These are phyloP conservation scores for Penicillium diatomitis DNA, from an alignment of 495 filamentous ascomycete species.

Conservation along the genomic window DNA sequence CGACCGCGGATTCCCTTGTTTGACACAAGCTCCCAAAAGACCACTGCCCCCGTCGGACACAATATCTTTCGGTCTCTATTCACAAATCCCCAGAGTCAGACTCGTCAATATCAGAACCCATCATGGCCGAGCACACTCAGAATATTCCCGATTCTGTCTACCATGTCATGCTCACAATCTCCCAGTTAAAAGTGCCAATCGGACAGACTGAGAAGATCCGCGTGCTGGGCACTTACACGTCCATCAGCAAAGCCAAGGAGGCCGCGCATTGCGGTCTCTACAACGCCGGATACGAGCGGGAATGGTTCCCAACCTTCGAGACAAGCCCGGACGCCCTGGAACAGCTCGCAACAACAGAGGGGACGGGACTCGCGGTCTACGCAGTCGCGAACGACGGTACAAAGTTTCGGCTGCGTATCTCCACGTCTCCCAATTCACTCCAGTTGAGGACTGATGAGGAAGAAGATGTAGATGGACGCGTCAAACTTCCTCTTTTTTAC, in stretches of 20 bases:
- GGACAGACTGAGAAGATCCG: conserved; percentile 7
- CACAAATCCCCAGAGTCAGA: no score
- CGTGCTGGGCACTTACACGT: conserved; percentile 14
- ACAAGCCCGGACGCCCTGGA: background rate
- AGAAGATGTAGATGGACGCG: background rate
- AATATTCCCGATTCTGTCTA: background rate
- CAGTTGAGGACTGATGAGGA: conserved; percentile 3
- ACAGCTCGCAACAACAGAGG: background rate
- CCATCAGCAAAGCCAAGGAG: conserved; percentile 8
- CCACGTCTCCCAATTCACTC: conserved; percentile 3
- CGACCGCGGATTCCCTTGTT: no score
- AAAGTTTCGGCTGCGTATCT: conserved; percentile 9
- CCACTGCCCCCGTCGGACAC: no score
- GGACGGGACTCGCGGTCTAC: conserved; percentile 4
- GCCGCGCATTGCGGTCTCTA: conserved; percentile 13
- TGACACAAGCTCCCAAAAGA: no score
- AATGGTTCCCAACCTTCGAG: conserved; percentile 12
- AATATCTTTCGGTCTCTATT: no score
- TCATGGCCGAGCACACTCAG: background rate
- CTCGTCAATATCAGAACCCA: background rate
- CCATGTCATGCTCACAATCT: background rate
- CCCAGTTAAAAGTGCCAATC: background rate
- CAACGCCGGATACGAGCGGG: conserved; percentile 14
- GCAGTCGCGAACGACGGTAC: conserved; percentile 11
- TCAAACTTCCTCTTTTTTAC: conserved; percentile 11